These are phyloP conservation scores for Salix purpurea DNA, from an alignment of 345 rosid genomes.

Conservation along the genomic window DNA sequence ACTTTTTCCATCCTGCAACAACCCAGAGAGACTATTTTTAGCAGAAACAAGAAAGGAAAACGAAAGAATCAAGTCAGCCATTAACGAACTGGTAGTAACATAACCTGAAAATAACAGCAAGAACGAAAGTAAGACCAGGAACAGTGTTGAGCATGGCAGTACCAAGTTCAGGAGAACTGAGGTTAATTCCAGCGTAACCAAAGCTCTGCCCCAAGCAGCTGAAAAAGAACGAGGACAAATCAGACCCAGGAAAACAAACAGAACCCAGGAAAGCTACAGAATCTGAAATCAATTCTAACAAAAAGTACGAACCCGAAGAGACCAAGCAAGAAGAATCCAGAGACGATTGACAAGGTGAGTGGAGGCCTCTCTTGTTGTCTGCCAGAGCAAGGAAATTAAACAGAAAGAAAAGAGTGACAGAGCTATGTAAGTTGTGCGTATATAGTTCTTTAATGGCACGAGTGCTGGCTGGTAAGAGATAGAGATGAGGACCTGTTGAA, in stretches of 20 bases:
- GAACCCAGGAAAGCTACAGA: not conserved
- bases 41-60: not conserved
- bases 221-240: not conserved
- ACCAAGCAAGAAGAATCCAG: slow-evolving; percentile 40
- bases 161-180: slow-evolving; percentile 26
- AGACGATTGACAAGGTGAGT: slow-evolving; percentile 25
- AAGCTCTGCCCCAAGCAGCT: not conserved
- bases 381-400: not conserved
- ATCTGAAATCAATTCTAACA: not conserved
- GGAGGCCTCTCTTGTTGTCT: slow-evolving; percentile 35
- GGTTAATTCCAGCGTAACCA: slow-evolving; percentile 16
- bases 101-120: slow-evolving; percentile 20
- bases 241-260: not conserved
- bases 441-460: not conserved
- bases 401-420: not conserved
- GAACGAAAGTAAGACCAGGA: slow-evolving; percentile 28
- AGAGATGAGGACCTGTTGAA: slow-evolving; percentile 29
- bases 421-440: not conserved
- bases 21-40: not conserved
- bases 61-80: not conserved
- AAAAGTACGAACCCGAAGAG: slow-evolving; percentile 35
- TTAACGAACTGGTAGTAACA: not conserved
- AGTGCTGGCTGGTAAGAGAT: not conserved
- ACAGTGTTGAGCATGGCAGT: slow-evolving; percentile 27
- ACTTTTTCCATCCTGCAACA: slow-evolving; percentile 16